These are phyloP conservation scores for Fusarium coicis DNA, from an alignment of 2,329 filamentous ascomycete species.

Conservation along the genomic window DNA sequence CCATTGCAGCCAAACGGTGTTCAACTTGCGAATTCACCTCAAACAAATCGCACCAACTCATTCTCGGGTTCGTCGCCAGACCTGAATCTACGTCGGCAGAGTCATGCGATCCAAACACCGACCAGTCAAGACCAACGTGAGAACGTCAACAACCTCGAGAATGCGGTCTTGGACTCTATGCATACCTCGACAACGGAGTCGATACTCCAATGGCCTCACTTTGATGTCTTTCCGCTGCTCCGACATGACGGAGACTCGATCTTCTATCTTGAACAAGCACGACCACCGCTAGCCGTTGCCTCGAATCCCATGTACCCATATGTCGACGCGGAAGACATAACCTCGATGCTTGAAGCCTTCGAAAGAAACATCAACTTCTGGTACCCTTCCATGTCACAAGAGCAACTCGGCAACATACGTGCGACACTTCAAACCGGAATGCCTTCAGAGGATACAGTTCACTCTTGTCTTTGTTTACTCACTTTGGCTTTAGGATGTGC, in stretches of 20 bases:
- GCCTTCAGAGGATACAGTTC: slow-evolving; percentile 51
- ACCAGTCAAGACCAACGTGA: slow-evolving; percentile 33
- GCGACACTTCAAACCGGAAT: slow-evolving; percentile 48
- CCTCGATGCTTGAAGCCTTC: slow-evolving; percentile 56
- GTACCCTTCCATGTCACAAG: slow-evolving; percentile 61
- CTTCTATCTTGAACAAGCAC: slow-evolving; percentile 59
- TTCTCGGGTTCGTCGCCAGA: slow-evolving; percentile 41
- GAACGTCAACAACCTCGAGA: slow-evolving; percentile 51
- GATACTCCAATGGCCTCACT: slow-evolving; percentile 63
- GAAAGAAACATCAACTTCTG: slow-evolving; percentile 62
- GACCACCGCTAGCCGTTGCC: slow-evolving; percentile 50
- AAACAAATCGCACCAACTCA: slow-evolving; percentile 31
- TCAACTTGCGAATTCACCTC: slow-evolving; percentile 29
- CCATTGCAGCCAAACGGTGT: slow-evolving; percentile 13
- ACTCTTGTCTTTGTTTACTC: slow-evolving; percentile 57
- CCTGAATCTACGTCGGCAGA: slow-evolving; percentile 34
- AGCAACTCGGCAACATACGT: slow-evolving; percentile 50
- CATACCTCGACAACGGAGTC: slow-evolving; percentile 63
- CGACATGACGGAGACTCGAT: slow-evolving; percentile 57
- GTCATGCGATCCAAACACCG: slow-evolving; percentile 40
- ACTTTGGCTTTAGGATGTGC: slow-evolving; percentile 61
- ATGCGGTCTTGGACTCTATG: slow-evolving; percentile 61
- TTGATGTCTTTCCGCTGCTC: slow-evolving; percentile 56
- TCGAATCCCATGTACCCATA: slow-evolving; percentile 55
- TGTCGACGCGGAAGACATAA: slow-evolving; percentile 54